A percentile compares a stretch with the other conserved stretches of the same genome.
Conservation (phyloP, 2,329 filamentous ascomycete genomes). For the Paracorniculantispora psalliotae region DNA sequence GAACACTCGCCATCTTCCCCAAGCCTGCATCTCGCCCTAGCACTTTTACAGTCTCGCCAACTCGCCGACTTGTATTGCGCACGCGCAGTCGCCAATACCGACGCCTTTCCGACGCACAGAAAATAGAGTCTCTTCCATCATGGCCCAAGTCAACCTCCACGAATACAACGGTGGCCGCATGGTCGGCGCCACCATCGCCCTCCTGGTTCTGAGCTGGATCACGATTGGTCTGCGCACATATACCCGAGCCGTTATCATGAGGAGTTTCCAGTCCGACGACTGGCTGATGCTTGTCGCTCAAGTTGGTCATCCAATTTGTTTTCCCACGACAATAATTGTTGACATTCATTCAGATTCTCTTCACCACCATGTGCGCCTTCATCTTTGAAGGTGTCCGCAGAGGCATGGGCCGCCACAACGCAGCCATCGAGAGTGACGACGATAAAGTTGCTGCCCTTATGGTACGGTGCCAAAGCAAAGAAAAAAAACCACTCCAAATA, state of each 20-base stretch:
- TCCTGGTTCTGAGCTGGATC: conserved; percentile 38
- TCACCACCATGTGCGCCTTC: conserved; percentile 43
- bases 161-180: conserved; percentile 37
- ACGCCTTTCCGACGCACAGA: not conserved
- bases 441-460: conserved; percentile 42
- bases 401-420: conserved; percentile 45
- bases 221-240: conserved; percentile 40
- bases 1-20: not conserved
- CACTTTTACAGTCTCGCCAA: not conserved
- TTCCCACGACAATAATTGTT: not conserved
- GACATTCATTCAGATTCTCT: conserved; percentile 31
- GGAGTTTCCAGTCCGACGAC: conserved; percentile 45
- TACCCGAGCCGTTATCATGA: conserved; percentile 39
- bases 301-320: conserved; percentile 25
- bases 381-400: conserved; percentile 37
- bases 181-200: conserved; percentile 30
- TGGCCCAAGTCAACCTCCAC: conserved; percentile 27
- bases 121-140: conserved; percentile 11
- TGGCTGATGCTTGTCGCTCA: conserved; percentile 49
- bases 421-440: conserved; percentile 33
- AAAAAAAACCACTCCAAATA: not conserved
- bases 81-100: not conserved
- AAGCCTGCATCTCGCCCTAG: not conserved
- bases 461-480: conserved; percentile 28
- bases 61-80: conserved; percentile 1